Evolutionary conservation across 257 asterid species (phyloP), one percentile per base, ranked within the genome.

Genomic region (Oldenlandia corymbosa): DNA sequence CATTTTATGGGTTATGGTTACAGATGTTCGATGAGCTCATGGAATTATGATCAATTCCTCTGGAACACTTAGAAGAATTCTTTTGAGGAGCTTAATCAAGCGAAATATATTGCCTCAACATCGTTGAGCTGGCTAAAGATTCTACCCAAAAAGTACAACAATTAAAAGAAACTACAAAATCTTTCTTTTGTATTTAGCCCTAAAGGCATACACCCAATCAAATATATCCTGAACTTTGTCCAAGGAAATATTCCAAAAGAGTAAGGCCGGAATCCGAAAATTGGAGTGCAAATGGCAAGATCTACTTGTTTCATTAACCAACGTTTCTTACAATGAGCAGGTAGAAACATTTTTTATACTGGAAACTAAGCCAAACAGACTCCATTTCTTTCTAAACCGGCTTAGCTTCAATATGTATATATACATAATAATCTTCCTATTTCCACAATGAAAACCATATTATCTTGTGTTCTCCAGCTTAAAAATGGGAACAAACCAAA

Each of bases 401-500:
- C 69, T 10, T 9, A 13, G 7, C 1, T 65, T 56, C 64, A 39
- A 34, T 34, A 41, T 56, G 7, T 56, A 57, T 54, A 42, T 11
- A 43, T 43, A 28, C 41, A 52, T 60, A 68, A 61, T n/a, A n/a
- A 34, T 60, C 53, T 51, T 26, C 32, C 20, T 13, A 20, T 14
- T 20, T 7, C 54, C 14, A 26, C 27, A 20, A 48, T 34, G 0
- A 31, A 31, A 20, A 63, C 30, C 16, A 52, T 10, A 28, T 55
- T 5, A 6, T 50, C 26, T 42, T 13, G 5, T 21, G 17, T 60
- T 8, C 41, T 39, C 20, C 50, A 20, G 24, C 41, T 16, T 18
- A 51, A 70, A n/a, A n/a, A 83, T 86, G 94, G 78, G 66, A 20
- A 50, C 47, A 7, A 48, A 47, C 21, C 21, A 16, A 47, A 14